phyloP scores from a whole-genome alignment of 495 filamentous ascomycete genomes.

The Emericellopsis terricola region DNA sequence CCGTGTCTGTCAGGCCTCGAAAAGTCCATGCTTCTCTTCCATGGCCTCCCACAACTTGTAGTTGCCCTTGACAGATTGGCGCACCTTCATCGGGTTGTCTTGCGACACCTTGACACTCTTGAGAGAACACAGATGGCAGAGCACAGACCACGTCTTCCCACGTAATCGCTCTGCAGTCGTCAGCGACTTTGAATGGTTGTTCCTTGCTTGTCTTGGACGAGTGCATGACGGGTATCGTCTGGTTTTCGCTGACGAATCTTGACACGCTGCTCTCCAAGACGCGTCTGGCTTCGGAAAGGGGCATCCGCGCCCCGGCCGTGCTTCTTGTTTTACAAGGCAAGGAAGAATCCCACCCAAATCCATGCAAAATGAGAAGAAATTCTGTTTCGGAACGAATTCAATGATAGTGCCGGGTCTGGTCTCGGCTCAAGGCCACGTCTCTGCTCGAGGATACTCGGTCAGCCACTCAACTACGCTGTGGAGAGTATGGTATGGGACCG shows the following conservation, averaged over 20 bases:
- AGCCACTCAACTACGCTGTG: slow-evolving; percentile 20
- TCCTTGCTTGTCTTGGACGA: slow-evolving; percentile 6
- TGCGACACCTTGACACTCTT: slow-evolving; percentile 8
- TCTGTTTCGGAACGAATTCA: slow-evolving; percentile 22
- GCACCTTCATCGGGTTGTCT: slow-evolving; percentile 9
- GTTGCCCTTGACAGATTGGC: slow-evolving; percentile 16
- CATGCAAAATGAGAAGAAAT: slow-evolving; percentile 23
- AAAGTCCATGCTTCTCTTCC: slow-evolving; percentile 15
- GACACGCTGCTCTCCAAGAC: slow-evolving; percentile 11
- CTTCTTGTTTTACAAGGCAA: slow-evolving; percentile 16
- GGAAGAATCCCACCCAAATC: slow-evolving; percentile 18
- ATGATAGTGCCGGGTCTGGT: slow-evolving; percentile 26
- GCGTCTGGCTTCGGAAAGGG: slow-evolving; percentile 18
- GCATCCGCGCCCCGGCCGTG: slow-evolving; percentile 16
- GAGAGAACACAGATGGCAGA: slow-evolving; percentile 23
- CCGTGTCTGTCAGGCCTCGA: slow-evolving; percentile 15
- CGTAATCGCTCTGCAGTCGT: slow-evolving; percentile 2
- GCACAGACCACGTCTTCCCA: slow-evolving; percentile 14
- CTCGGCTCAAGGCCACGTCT: slow-evolving; percentile 25
- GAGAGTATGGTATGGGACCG: slow-evolving; percentile 27
- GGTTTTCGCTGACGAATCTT: slow-evolving; percentile 24
- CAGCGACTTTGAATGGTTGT: slow-evolving; percentile 6
- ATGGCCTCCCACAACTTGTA: slow-evolving; percentile 13
- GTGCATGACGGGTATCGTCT: slow-evolving; percentile 20
- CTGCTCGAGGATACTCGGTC: slow-evolving; percentile 7